Percentiles rank a stretch among this genome's conserved stretches.
Evolutionary conservation across 2,329 filamentous ascomycete species (phyloP).

Genomic region (Talaromyces albobiverticillius): DNA sequence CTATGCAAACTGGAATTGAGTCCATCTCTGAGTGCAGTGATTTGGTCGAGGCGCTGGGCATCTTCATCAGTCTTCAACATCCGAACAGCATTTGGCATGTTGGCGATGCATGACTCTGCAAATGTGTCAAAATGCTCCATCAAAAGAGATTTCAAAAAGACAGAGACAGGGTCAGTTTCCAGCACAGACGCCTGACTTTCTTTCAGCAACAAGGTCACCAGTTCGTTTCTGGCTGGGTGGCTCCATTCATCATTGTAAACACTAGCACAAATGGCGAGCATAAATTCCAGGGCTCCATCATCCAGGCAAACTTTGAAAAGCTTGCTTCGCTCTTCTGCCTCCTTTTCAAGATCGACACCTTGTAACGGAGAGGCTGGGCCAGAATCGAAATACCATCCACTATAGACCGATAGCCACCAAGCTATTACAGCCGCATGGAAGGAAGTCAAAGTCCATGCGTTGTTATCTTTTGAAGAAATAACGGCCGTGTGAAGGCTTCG

Average conservation of each 20-base stretch:
- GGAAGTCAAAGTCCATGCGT: constrained; percentile 69
- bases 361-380: constrained; percentile 58
- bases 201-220: constrained; percentile 78
- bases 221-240: constrained; percentile 77
- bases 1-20: constrained; percentile 39
- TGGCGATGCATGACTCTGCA: constrained; percentile 88
- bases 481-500: constrained; percentile 68
- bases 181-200: constrained; percentile 68
- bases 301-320: constrained; percentile 74
- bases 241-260: constrained; percentile 80
- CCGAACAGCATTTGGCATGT: constrained; percentile 88
- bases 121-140: constrained; percentile 84
- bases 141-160: constrained; percentile 68
- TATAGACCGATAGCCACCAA: constrained; percentile 93
- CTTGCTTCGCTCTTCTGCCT: constrained; percentile 68
- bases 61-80: constrained; percentile 86
- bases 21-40: constrained; percentile 45
- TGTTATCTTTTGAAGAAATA: constrained; percentile 63
- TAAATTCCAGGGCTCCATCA: constrained; percentile 88
- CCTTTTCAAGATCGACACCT: constrained; percentile 62
- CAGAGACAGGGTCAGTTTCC: constrained; percentile 67
- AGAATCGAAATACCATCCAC: constrained; percentile 79
- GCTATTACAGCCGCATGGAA: constrained; percentile 75
- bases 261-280: constrained; percentile 80
- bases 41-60: constrained; percentile 60